Conservation (phyloP, 2,329 filamentous ascomycete species). For the Pseudogymnoascus sp. region DNA sequence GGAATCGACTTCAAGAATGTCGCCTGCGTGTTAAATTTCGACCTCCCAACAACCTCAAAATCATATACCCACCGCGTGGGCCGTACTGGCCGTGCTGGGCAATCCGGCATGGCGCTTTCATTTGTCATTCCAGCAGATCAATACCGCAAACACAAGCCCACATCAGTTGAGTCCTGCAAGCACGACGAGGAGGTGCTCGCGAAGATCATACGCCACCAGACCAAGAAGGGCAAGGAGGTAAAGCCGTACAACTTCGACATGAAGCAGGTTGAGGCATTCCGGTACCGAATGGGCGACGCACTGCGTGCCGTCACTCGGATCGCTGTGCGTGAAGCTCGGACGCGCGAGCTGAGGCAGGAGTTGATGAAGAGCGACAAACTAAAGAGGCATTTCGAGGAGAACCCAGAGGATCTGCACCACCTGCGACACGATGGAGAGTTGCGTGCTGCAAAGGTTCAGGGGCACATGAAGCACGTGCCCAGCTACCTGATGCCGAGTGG, state of each 20-base stretch:
- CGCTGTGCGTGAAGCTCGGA: slow-evolving; percentile 80
- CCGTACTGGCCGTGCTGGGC: slow-evolving; percentile 81
- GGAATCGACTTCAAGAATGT: slow-evolving; percentile 98
- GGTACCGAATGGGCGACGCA: slow-evolving; percentile 91
- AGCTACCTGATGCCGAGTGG: slow-evolving; percentile 81
- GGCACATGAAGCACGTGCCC: slow-evolving; percentile 87
- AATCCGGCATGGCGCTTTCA: slow-evolving; percentile 89
- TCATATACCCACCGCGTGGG: slow-evolving; percentile 98
- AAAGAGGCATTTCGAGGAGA: slow-evolving; percentile 93
- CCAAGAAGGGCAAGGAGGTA: slow-evolving; percentile 68
- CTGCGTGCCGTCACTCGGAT: slow-evolving; percentile 82
- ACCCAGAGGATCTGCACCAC: slow-evolving; percentile 79
- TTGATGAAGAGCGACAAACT: slow-evolving; percentile 90
- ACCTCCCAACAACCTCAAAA: slow-evolving; percentile 77
- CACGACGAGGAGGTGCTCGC: slow-evolving; percentile 78
- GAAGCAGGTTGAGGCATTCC: slow-evolving; percentile 85
- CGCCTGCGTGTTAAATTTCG: slow-evolving; percentile 91
- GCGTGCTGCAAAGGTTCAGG: slow-evolving; percentile 71
- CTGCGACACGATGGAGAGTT: slow-evolving; percentile 85
- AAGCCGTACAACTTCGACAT: slow-evolving; percentile 93
- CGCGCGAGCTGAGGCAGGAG: slow-evolving; percentile 79
- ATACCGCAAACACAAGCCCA: slow-evolving; percentile 85
- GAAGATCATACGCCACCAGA: slow-evolving; percentile 71
- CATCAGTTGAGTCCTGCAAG: slow-evolving; percentile 63
- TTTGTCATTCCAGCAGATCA: slow-evolving; percentile 79